Base-by-base conservation (phyloP, 2,329 filamentous ascomycete species). In the Xylariaceae sp. region DNA sequence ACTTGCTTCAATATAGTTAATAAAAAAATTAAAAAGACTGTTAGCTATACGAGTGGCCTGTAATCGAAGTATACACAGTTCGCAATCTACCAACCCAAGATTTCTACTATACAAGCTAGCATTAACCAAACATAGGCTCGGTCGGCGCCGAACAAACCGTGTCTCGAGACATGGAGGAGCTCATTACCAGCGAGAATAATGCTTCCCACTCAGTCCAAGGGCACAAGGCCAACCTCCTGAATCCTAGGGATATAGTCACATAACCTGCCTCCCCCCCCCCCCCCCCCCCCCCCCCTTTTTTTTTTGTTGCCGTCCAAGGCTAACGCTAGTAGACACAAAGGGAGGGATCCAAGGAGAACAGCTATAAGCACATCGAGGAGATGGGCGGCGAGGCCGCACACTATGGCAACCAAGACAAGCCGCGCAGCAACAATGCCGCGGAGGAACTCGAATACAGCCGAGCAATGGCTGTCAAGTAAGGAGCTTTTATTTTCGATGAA, bases 191-290 rank as follows among this genome's bases (percentile, higher is more conserved):
- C 51, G 47, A 51, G 51, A 51, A 58, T 51, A 32, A 54, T 4
- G 48, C 59, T 42, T 58, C 54, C 16, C 59, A 63, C 23, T 29
- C 40, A 3, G 56, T 58, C 47, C 50, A 62, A 40, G 77, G 77
- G 14, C 76, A 79, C 66, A 79, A 79, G 67, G 77, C 78, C 2
- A 80, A 80, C 58, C 60, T 80, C 18, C 71, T 73, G 53, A 80
- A 80, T 57, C 76, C 77, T 9, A 79, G 77, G n/a, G n/a, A n/a
- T 79, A 67, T 3, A 42, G 67, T 37, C 40, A 29, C 20, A 21
- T 2, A 21, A 21, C n/a, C n/a, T n/a, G n/a, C n/a, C n/a, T n/a
- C n/a, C n/a, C n/a, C n/a, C n/a, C n/a, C n/a, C n/a, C n/a, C n/a
- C n/a, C n/a, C n/a, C n/a, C n/a, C n/a, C n/a, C n/a, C n/a, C n/a